Conservation (phyloP, 495 filamentous ascomycete genomes). For the Oleoguttula mirabilis region DNA sequence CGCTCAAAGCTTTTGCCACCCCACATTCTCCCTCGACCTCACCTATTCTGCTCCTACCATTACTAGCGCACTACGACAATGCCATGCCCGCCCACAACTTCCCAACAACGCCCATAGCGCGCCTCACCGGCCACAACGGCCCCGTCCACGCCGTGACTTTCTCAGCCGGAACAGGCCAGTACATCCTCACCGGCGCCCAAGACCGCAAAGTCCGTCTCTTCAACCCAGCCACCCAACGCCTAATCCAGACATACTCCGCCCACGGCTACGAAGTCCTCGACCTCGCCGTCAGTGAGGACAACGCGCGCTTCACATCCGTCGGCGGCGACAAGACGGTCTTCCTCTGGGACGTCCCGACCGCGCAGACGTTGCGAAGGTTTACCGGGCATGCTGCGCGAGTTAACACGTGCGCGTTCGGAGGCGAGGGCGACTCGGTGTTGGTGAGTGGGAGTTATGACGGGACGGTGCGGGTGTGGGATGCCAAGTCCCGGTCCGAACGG, state of each 20-base stretch:
- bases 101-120: conserved; percentile 26
- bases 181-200: conserved; percentile 74
- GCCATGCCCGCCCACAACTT: conserved; percentile 17
- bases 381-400: conserved; percentile 50
- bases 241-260: conserved; percentile 75
- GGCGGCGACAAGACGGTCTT: conserved; percentile 86
- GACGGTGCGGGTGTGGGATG: conserved; percentile 80
- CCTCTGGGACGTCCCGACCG: conserved; percentile 83
- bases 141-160: conserved; percentile 64
- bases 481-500: conserved; percentile 45
- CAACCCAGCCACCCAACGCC: conserved; percentile 47
- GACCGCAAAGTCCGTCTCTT: conserved; percentile 75
- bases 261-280: conserved; percentile 87
- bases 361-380: conserved; percentile 61
- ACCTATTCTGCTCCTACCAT: too few relatives aligned
- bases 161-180: conserved; percentile 53
- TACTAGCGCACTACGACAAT: neutral
- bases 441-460: conserved; percentile 51
- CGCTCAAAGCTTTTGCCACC: too few relatives aligned
- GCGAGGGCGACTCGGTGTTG: conserved; percentile 55
- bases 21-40: too few relatives aligned
- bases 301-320: conserved; percentile 65
- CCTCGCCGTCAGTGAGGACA: conserved; percentile 59
- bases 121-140: conserved; percentile 32
- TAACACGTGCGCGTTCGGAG: conserved; percentile 67